Evolutionary conservation across 441 rosid genomes (phyloP).

Genomic region (Adansonia gregorii): DNA sequence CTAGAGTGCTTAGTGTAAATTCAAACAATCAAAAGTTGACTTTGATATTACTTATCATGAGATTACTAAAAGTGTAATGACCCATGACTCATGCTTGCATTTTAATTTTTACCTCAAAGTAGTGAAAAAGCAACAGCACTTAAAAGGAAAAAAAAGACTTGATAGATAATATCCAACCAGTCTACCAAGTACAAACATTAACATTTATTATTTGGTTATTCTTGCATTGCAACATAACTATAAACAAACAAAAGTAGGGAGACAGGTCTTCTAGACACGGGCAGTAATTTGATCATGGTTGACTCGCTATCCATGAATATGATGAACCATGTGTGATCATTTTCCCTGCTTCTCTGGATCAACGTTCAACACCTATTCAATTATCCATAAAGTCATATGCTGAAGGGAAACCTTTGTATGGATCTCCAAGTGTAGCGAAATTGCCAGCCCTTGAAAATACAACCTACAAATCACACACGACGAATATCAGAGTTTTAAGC

Average conservation of each 20-base stretch:
- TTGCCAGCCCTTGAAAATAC: constrained; percentile 84
- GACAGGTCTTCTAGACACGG: neutral
- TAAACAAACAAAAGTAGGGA: neutral
- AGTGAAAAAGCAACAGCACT: neutral
- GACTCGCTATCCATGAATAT: no score
- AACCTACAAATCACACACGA: constrained; percentile 37
- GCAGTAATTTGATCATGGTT: neutral
- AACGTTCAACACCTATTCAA: neutral
- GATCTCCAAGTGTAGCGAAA: constrained; percentile 44
- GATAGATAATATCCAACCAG: neutral
- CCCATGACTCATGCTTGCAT: neutral
- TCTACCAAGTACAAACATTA: neutral
- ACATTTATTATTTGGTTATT: neutral
- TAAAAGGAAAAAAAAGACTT: neutral
- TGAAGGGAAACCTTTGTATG: constrained; percentile 53
- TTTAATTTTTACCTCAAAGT: neutral
- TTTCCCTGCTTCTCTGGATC: neutral
- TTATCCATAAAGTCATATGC: constrained; percentile 29
- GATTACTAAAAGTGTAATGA: no score
- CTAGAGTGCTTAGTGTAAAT: no score
- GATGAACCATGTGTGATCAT: no score
- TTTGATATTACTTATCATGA: no score
- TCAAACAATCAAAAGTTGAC: no score
- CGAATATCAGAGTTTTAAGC: neutral
- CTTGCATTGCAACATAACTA: constrained; percentile 9